Conservation (phyloP, 31 red algal genomes). For the Odonthalia washingtoniensis region DNA sequence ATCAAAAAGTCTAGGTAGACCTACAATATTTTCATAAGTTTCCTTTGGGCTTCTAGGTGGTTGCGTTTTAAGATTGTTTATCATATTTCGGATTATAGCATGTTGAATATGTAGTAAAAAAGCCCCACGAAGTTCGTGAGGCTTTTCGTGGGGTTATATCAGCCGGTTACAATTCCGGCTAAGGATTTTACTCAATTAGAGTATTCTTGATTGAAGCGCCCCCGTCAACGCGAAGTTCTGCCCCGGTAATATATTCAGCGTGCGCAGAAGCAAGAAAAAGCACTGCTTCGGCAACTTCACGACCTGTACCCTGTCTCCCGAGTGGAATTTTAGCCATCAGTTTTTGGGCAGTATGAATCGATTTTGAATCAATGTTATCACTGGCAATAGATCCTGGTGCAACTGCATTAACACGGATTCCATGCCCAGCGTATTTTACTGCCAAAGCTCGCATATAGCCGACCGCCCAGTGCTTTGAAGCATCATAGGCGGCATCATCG, state of each 20-base stretch:
- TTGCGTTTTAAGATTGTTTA: too few species aligned
- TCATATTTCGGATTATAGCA: too few species aligned
- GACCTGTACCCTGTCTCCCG: background rate
- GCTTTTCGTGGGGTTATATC: too few species aligned
- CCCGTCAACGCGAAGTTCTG: slow-evolving; percentile 1
- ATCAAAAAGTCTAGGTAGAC: too few species aligned
- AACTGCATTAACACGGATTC: slow-evolving; percentile 23
- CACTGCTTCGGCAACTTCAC: background rate
- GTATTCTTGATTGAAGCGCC: too few species aligned
- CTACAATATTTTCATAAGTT: too few species aligned
- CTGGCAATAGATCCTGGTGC: slow-evolving; percentile 8
- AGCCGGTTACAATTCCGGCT: too few species aligned
- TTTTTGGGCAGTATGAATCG: background rate
- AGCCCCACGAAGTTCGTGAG: too few species aligned
- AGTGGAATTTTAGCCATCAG: background rate
- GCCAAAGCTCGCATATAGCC: background rate
- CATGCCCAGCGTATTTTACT: background rate
- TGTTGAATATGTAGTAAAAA: too few species aligned
- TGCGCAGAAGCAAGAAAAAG: slow-evolving; percentile 12
- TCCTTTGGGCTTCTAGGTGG: too few species aligned
- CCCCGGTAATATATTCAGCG: background rate
- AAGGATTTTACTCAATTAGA: too few species aligned
- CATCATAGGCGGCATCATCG: background rate
- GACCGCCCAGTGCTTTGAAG: background rate
- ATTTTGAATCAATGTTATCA: background rate